A percentile compares a stretch with the other conserved stretches of the same genome.
These are phyloP conservation scores for Pythium aristosporum DNA, from an alignment of 352 stramenopile genomes.

Conservation along the genomic window DNA sequence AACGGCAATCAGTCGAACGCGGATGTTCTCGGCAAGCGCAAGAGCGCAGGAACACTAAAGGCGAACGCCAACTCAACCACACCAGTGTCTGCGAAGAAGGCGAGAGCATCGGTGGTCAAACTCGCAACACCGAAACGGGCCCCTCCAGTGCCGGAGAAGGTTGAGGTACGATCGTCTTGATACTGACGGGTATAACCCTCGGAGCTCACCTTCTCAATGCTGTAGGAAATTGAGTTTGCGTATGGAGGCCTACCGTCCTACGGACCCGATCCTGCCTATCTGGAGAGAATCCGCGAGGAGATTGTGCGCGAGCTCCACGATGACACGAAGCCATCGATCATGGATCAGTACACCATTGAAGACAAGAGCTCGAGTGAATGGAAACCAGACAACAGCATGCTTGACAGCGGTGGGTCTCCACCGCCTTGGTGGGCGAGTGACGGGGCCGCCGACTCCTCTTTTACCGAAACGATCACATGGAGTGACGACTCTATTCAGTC, in stretches of 20 bases:
- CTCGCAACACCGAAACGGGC: slow-evolving; percentile 19
- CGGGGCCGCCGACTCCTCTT: slow-evolving; percentile 9
- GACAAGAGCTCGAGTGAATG: slow-evolving; percentile 17
- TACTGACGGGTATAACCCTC: background rate
- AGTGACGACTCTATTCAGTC: slow-evolving; percentile 27
- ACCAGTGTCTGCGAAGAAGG: slow-evolving; percentile 22
- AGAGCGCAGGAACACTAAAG: slow-evolving; percentile 7
- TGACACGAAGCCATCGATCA: slow-evolving; percentile 44
- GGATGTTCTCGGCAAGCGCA: slow-evolving; percentile 16
- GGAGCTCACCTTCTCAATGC: background rate
- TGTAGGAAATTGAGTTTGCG: slow-evolving; percentile 67
- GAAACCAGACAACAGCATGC: slow-evolving; percentile 40
- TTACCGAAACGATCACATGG: slow-evolving; percentile 21
- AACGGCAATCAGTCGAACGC: slow-evolving; percentile 15
- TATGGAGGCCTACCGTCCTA: slow-evolving; percentile 60
- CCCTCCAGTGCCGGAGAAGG: slow-evolving; percentile 27
- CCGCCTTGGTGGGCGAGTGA: slow-evolving; percentile 56
- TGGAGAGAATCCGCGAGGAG: slow-evolving; percentile 52
- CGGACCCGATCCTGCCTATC: slow-evolving; percentile 32
- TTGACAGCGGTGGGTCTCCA: slow-evolving; percentile 35
- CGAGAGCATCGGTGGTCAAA: slow-evolving; percentile 8
- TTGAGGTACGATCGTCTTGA: slow-evolving; percentile 36
- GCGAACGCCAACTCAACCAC: slow-evolving; percentile 9
- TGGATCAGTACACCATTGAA: slow-evolving; percentile 42
- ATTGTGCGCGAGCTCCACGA: slow-evolving; percentile 51